Conservation (phyloP, 225 moss, liverwort and hornwort genomes). For the Straminergon stramineum region DNA sequence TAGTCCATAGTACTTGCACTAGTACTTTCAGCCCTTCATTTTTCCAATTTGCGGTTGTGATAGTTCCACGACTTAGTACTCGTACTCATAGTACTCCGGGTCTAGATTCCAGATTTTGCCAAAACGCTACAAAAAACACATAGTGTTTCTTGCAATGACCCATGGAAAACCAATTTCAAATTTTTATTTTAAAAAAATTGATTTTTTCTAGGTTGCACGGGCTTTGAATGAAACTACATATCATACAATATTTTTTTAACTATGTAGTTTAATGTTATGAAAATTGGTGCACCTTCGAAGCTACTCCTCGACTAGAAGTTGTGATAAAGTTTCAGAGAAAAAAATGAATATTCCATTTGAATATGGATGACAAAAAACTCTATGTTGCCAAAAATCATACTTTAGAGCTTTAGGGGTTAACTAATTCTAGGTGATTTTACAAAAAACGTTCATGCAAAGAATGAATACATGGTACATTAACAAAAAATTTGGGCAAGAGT, state of each 20-base stretch:
- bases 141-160: too few relatives aligned
- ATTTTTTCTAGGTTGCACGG: too few relatives aligned
- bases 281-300: neutral
- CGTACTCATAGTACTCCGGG: too few relatives aligned
- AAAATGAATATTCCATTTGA: neutral
- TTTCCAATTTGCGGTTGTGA: too few relatives aligned
- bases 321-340: neutral
- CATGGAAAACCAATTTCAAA: neutral
- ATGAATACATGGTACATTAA: accelerated
- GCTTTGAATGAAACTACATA: too few relatives aligned
- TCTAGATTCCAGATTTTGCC: too few relatives aligned
- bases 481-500: neutral
- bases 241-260: neutral
- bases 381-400: neutral
- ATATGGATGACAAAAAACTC: neutral
- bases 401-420: neutral
- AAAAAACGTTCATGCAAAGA: neutral
- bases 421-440: neutral
- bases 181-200: too few relatives aligned
- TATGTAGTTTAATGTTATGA: neutral
- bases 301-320: neutral
- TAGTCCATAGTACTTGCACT: too few relatives aligned
- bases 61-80: too few relatives aligned
- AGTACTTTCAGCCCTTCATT: too few relatives aligned
- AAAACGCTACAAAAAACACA: too few relatives aligned